A percentile compares a stretch with the other conserved stretches of the same genome.
phyloP scores from a whole-genome alignment of 2,329 filamentous ascomycete genomes.

The Pyrenochaeta sp. region DNA sequence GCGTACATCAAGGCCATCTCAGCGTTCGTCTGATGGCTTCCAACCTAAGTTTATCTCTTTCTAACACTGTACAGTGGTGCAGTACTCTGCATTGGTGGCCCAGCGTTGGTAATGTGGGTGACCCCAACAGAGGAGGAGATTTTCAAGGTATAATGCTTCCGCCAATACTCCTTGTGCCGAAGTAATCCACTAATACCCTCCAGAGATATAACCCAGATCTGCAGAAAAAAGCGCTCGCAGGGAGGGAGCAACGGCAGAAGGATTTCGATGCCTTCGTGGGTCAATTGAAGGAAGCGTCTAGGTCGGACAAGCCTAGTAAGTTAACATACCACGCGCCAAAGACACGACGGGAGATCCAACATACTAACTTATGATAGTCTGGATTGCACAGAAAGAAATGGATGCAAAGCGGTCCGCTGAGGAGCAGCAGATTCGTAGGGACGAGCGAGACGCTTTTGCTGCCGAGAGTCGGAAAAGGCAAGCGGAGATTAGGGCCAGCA shows the following conservation, averaged over 20 bases:
- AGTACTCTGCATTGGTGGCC: constrained; percentile 80
- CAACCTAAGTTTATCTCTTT: constrained; percentile 7
- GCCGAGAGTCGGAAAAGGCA: constrained; percentile 44
- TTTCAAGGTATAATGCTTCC: constrained; percentile 63
- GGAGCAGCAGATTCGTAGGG: constrained; percentile 36
- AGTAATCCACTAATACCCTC: constrained; percentile 7
- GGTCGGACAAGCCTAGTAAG: constrained; percentile 90
- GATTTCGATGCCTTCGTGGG: constrained; percentile 90
- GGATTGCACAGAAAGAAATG: constrained; percentile 46
- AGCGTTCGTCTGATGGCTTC: constrained; percentile 32
- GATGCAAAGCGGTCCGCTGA: constrained; percentile 39
- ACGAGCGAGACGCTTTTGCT: constrained; percentile 40
- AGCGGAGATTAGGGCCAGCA: constrained; percentile 45
- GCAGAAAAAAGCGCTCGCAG: constrained; percentile 86
- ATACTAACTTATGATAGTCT: constrained; percentile 39
- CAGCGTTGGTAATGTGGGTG: constrained; percentile 81
- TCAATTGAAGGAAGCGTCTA: constrained; percentile 86
- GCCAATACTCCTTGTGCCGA: constrained; percentile 18
- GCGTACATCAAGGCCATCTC: constrained; percentile 47
- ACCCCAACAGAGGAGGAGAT: constrained; percentile 90
- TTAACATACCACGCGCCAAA: background rate
- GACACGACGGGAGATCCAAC: background rate
- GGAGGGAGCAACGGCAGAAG: constrained; percentile 76
- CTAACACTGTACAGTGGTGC: constrained; percentile 66
- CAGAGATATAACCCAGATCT: constrained; percentile 92